Base-by-base conservation (phyloP, 257 asterid species). In the Mitragyna speciosa region DNA sequence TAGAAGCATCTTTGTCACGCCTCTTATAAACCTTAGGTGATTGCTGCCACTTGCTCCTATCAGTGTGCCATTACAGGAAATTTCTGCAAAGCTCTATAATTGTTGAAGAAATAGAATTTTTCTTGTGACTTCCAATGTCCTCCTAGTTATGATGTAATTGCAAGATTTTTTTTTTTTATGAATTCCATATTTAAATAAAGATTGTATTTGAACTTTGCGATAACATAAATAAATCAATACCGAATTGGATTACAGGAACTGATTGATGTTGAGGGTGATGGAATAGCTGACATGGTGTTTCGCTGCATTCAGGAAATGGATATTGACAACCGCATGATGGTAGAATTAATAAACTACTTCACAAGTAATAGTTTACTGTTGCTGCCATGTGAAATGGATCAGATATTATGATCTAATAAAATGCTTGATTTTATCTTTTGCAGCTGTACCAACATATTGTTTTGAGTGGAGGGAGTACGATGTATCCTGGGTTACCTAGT, bases 221-320 rank as follows among this genome's bases (percentile, higher is more conserved):
- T 14, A 30, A 36, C 39, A 28, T 2, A 47, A 36, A 74, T 30
- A 72, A 72, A 2, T 54, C 39, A 49, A 74, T 54, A 20, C 31
- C 49, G 69, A 74, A 47, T 74, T 33, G 3, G 73, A 51, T 43
- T 86, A 86, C 88, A 95, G 99, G 99, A 95, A 83, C 98, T 95
- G 83, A 93, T 95, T 63, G 99, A 95, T 71, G 97, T 95, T 70
- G 99, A 95, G 89, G 99, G 99, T 79, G 99, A 95, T 89, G 99
- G 99, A 79, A 92, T 95, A 94, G 99, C 98, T 81, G 99, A 93
- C 85, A 93, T 95, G 99, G 99, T 95, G 80, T 95, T 95, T 79
- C 95, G 90, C 79, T 95, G 98, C 91, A 93, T 95, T 85, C 97
- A 95, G 87, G 98, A 95, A 88, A 95, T 95, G 99, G 99, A 95